phyloP scores from a whole-genome alignment of 768 basidiomycete species.

The Hygrocybe punicea region DNA sequence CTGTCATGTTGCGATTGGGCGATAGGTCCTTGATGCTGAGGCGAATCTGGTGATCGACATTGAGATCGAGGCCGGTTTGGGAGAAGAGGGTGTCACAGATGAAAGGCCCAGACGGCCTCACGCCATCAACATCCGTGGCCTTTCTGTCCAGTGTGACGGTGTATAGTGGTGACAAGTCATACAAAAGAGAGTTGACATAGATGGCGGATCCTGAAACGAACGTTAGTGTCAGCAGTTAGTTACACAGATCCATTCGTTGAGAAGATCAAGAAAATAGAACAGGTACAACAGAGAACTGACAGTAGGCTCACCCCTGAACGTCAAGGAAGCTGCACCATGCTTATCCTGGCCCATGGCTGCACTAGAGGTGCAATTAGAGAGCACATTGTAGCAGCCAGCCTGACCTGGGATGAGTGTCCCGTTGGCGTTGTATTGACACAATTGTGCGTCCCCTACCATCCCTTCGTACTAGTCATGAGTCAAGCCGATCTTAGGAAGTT shows the following conservation, averaged over 20 bases:
- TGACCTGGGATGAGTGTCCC: conserved; percentile 6
- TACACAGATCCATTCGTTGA: not conserved
- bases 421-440: conserved; percentile 5
- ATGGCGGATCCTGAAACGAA: conserved; percentile 24
- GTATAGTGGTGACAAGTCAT: conserved; percentile 19
- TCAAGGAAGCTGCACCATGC: conserved; percentile 20
- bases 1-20: conserved; percentile 13
- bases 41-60: conserved; percentile 20
- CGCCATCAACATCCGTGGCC: conserved; percentile 23
- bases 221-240: too few species aligned
- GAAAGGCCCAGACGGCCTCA: conserved; percentile 14
- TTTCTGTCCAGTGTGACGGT: conserved; percentile 26
- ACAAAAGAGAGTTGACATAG: conserved; percentile 23
- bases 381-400: conserved; percentile 21
- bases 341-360: conserved; percentile 17
- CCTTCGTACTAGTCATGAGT: conserved; percentile 17
- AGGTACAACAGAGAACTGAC: too few species aligned
- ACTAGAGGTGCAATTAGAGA: conserved; percentile 17
- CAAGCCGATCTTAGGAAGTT: not conserved
- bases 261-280: too few species aligned
- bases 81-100: conserved; percentile 25
- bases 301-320: conserved; percentile 20
- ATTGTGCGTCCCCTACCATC: conserved; percentile 8
- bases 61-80: conserved; percentile 21
- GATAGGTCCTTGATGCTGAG: conserved; percentile 25